phyloP scores from a whole-genome alignment of 768 basidiomycete species.

The Imleria badia region DNA sequence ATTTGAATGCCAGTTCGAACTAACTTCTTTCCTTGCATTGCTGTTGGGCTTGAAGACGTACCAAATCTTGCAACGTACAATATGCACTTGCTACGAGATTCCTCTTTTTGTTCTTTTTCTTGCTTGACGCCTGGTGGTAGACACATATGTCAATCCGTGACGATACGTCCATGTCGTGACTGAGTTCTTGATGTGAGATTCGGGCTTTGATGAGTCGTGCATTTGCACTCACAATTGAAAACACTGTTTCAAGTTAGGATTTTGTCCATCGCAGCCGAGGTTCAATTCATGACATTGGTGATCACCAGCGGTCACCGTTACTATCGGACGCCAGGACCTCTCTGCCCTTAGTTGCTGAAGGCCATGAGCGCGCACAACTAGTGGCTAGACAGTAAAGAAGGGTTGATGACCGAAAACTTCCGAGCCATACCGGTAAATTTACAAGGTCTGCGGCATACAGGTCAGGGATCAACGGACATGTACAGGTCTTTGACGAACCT shows the following conservation, averaged over 20 bases:
- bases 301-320: slow-evolving; percentile 55
- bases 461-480: no score
- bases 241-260: slow-evolving; percentile 57
- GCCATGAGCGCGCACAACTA: slow-evolving; percentile 40
- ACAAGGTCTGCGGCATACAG: no score
- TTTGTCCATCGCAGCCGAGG: slow-evolving; percentile 70
- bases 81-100: slow-evolving; percentile 52
- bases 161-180: slow-evolving; percentile 37
- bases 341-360: slow-evolving; percentile 50
- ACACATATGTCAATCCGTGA: slow-evolving; percentile 54
- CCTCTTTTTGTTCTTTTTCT: slow-evolving; percentile 59
- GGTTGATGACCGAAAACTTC: no score
- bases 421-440: not conserved
- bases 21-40: slow-evolving; percentile 41
- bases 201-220: not conserved
- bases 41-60: slow-evolving; percentile 45
- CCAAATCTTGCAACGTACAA: slow-evolving; percentile 52
- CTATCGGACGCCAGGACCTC: slow-evolving; percentile 66
- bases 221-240: slow-evolving; percentile 49
- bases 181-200: slow-evolving; percentile 18
- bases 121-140: slow-evolving; percentile 58
- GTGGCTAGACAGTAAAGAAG: no score
- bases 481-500: no score
- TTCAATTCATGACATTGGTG: slow-evolving; percentile 52
- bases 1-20: slow-evolving; percentile 16